Base-by-base conservation (phyloP, 2,329 filamentous ascomycete species). In the Emydomyces testavorans region DNA sequence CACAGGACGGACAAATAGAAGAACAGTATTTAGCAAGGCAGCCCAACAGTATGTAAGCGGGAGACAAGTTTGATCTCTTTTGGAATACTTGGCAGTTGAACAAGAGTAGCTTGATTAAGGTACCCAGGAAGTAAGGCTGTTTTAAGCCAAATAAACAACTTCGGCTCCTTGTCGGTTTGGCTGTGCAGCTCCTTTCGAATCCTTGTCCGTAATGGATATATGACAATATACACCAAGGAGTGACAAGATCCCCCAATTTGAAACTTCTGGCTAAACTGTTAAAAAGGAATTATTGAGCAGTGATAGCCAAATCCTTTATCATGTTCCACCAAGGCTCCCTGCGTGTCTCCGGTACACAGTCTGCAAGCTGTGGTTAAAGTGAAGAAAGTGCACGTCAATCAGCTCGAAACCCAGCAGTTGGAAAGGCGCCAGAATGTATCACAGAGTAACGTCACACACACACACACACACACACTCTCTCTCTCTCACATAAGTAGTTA, bases 391-490 rank as follows among this genome's bases (percentile, higher is more conserved):
- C 21, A 48, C 38, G 43, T 28, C 8, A 43, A 48, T 21, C 31
- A 8, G 46, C 8, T 42, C 21, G 21, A 37, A 20, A 35, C 32
- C 29, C 31, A 36, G 46, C 3, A 42, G 38, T 26, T 26, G 21
- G 28, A 43, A 42, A 43, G 35, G 38, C 46, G 32, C 31, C 37
- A 48, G 38, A 41, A 42, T 43, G 46, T 65, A 59, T 57, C 62
- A 66, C 64, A 59, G 58, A 55, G 63, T 64, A 65, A 65, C 63
- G 63, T 65, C 59, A 58, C 60, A 58, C 60, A 65, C 60, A 47
- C 28, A 40, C n/a, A n/a, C n/a, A n/a, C n/a, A n/a, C n/a, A n/a
- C n/a, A n/a, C n/a, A n/a, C n/a, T n/a, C n/a, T n/a, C n/a, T n/a
- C n/a, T n/a, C n/a, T n/a, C n/a, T n/a, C n/a, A n/a, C n/a, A n/a